Percentiles rank a stretch among this genome's conserved stretches.
Conservation (phyloP, 495 filamentous ascomycete genomes). For the Pyrenula massariospora region DNA sequence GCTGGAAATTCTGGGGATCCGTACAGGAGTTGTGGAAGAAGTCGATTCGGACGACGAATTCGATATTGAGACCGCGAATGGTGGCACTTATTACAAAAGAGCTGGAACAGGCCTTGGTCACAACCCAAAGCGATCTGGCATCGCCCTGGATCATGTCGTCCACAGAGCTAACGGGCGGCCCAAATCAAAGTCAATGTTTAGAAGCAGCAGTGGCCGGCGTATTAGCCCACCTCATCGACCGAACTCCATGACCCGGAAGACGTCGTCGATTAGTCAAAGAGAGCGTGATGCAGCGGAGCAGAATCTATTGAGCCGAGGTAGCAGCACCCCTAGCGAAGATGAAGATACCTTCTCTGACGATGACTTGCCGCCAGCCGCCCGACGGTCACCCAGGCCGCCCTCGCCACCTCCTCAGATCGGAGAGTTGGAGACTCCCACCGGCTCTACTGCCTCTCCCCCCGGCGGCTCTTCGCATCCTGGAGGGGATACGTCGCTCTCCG, state of each 20-base stretch:
- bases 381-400: slow-evolving; percentile 30
- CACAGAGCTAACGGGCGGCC: slow-evolving; percentile 16
- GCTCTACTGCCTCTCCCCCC: slow-evolving; percentile 13
- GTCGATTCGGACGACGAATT: slow-evolving; percentile 97
- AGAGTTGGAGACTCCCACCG: neutral
- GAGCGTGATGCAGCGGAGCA: slow-evolving; percentile 36
- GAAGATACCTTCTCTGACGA: slow-evolving; percentile 37
- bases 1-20: slow-evolving; percentile 89
- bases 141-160: slow-evolving; percentile 41
- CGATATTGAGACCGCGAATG: slow-evolving; percentile 77
- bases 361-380: slow-evolving; percentile 37
- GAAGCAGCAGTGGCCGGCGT: slow-evolving; percentile 41
- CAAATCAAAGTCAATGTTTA: slow-evolving; percentile 23
- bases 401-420: slow-evolving; percentile 38
- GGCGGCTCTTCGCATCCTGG: slow-evolving; percentile 17
- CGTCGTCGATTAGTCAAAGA: slow-evolving; percentile 17
- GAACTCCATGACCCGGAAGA: slow-evolving; percentile 38
- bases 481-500: slow-evolving; percentile 16
- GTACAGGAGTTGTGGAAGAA: slow-evolving; percentile 92
- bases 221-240: slow-evolving; percentile 32
- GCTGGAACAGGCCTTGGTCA: slow-evolving; percentile 60
- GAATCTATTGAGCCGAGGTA: slow-evolving; percentile 43
- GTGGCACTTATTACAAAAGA: slow-evolving; percentile 67
- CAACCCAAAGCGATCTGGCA: slow-evolving; percentile 49
- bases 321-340: slow-evolving; percentile 35